Evolutionary conservation across 73 alveolate genomes (phyloP).

Genomic region (Uronychia setigera): DNA sequence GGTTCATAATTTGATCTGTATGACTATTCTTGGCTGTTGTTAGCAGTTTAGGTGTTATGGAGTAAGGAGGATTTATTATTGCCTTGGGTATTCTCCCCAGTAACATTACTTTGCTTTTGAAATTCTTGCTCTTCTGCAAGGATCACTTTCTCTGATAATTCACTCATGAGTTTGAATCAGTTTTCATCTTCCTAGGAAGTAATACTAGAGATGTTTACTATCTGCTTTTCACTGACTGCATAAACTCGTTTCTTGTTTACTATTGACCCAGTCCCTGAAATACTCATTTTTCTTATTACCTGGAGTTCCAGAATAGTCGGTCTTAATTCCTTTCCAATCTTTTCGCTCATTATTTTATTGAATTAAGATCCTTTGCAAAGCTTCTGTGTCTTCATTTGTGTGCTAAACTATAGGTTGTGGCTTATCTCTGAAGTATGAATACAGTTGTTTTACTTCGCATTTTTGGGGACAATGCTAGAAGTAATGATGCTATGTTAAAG

Average conservation of each 20-base stretch:
- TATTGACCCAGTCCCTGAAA: not conserved
- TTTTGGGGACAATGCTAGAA: too few species aligned
- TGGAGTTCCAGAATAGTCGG: conserved; percentile 50
- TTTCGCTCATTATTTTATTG: conserved; percentile 37
- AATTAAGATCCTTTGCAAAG: conserved; percentile 38
- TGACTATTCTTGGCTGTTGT: not conserved
- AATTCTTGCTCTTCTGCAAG: not conserved
- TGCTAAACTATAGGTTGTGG: too few species aligned
- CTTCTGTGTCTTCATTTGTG: conserved; percentile 2
- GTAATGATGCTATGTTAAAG: too few species aligned
- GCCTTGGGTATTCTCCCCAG: not conserved
- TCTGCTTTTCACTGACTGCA: not conserved
- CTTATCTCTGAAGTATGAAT: too few species aligned
- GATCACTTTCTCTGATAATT: not conserved
- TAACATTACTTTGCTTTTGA: too few species aligned
- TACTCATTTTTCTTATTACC: conserved; percentile 39
- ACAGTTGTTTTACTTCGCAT: too few species aligned
- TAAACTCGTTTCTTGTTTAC: not conserved
- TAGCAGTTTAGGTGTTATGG: not conserved
- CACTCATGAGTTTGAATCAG: not conserved
- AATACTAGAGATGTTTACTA: not conserved
- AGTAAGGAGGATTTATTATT: not conserved
- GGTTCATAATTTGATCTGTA: not conserved
- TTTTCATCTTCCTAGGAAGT: not conserved
- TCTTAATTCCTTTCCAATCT: conserved; percentile 49